Conservation (phyloP, 1,284 basidiomycete species). For the Leccinum huronense region DNA sequence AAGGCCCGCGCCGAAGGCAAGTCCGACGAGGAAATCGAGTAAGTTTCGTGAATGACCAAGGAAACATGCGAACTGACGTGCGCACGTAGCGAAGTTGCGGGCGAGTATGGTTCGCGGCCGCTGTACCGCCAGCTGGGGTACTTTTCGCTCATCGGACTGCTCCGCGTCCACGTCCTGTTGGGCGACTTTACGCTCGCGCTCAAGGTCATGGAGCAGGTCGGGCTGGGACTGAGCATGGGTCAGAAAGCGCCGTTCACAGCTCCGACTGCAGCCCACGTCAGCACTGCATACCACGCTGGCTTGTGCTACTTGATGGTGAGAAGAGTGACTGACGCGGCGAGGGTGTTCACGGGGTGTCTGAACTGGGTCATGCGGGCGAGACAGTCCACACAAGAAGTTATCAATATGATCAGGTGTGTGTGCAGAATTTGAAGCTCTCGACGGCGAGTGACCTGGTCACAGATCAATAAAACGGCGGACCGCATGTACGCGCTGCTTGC, state of each 20-base stretch:
- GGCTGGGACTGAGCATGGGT: slow-evolving; percentile 85
- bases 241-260: slow-evolving; percentile 87
- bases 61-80: slow-evolving; percentile 5
- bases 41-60: slow-evolving; percentile 32
- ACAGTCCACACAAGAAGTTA: slow-evolving; percentile 93
- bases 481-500: slow-evolving; percentile 97
- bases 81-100: slow-evolving; percentile 70
- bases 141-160: slow-evolving; percentile 93
- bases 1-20: slow-evolving; percentile 79
- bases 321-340: slow-evolving; percentile 93
- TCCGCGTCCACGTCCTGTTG: slow-evolving; percentile 93
- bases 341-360: slow-evolving; percentile 88
- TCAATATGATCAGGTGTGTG: slow-evolving; percentile 86
- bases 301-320: slow-evolving; percentile 96
- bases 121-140: slow-evolving; percentile 97
- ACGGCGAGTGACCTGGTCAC: slow-evolving; percentile 6
- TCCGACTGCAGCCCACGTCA: slow-evolving; percentile 94
- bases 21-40: slow-evolving; percentile 80
- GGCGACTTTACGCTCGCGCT: slow-evolving; percentile 96
- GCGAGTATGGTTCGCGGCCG: slow-evolving; percentile 88
- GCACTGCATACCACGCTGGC: slow-evolving; percentile 93
- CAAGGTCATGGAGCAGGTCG: slow-evolving; percentile 93
- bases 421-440: background rate
- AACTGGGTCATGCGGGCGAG: slow-evolving; percentile 93
- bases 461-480: slow-evolving; percentile 97